phyloP scores from a whole-genome alignment of 1,139 yeast species.

The Nakaseomyces delphensis region DNA sequence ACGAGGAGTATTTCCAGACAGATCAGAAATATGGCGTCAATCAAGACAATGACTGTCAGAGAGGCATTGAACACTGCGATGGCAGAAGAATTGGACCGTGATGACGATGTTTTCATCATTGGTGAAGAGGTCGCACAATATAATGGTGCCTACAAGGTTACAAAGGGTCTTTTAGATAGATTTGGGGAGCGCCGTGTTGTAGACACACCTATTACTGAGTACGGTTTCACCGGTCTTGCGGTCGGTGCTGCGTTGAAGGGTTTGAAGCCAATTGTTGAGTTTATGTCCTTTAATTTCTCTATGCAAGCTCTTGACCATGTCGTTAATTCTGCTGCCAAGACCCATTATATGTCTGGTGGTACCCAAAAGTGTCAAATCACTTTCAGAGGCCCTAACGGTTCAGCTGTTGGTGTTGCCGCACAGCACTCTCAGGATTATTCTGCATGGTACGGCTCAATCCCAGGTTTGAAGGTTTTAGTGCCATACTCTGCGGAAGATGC shows the following conservation, averaged over 20 bases:
- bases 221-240: constrained; percentile 97
- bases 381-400: constrained; percentile 99
- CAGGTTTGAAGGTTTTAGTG: constrained; percentile 92
- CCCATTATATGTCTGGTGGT: constrained; percentile 99
- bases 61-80: constrained; percentile 92
- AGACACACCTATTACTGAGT: constrained; percentile 98
- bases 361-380: constrained; percentile 93
- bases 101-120: constrained; percentile 86
- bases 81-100: constrained; percentile 96
- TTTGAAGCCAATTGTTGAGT: constrained; percentile 92
- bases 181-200: constrained; percentile 95
- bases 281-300: constrained; percentile 98
- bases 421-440: constrained; percentile 98
- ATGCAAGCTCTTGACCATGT: constrained; percentile 99
- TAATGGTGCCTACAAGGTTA: constrained; percentile 97
- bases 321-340: constrained; percentile 96
- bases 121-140: constrained; percentile 99
- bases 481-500: constrained; percentile 96
- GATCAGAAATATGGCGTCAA: constrained; percentile 26
- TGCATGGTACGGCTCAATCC: constrained; percentile 97
- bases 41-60: constrained; percentile 80
- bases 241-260: constrained; percentile 98
- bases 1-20: not conserved
- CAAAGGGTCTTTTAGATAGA: constrained; percentile 91
- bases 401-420: constrained; percentile 99